These are phyloP conservation scores for Ceratocystis albifundus DNA, from an alignment of 2,329 filamentous ascomycete species.

Conservation along the genomic window DNA sequence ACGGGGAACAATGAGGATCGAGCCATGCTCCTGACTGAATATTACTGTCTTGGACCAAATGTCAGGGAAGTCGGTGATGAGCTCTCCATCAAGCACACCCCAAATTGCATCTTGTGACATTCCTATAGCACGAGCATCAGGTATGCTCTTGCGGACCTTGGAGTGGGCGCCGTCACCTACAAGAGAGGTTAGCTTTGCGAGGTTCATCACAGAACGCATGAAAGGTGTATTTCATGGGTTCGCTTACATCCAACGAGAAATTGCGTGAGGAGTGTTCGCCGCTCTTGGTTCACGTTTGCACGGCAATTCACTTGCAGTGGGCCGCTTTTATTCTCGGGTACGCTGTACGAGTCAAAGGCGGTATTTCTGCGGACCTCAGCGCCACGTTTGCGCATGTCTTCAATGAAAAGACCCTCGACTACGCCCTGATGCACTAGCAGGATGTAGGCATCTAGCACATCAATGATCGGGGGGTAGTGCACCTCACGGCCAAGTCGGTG, in stretches of 20 bases:
- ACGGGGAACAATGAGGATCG: constrained; percentile 61
- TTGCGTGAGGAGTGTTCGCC: constrained; percentile 42
- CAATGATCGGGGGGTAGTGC: constrained; percentile 54
- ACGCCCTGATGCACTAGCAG: constrained; percentile 60
- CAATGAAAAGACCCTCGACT: constrained; percentile 58
- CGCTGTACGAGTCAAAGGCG: constrained; percentile 48
- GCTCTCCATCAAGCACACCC: constrained; percentile 60
- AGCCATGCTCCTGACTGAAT: constrained; percentile 54
- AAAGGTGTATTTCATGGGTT: not conserved
- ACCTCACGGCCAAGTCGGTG: constrained; percentile 52
- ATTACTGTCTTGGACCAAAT: constrained; percentile 64
- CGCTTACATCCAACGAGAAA: constrained; percentile 56
- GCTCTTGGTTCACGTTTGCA: constrained; percentile 41
- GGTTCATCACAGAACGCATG: not conserved
- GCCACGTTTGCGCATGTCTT: constrained; percentile 55
- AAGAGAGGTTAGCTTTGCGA: constrained; percentile 1
- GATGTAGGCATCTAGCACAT: constrained; percentile 47
- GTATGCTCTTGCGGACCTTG: constrained; percentile 54
- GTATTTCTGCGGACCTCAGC: constrained; percentile 52
- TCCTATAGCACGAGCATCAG: constrained; percentile 43
- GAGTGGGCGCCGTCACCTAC: constrained; percentile 59
- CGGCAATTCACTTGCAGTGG: constrained; percentile 42
- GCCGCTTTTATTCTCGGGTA: constrained; percentile 34
- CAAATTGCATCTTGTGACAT: constrained; percentile 47
- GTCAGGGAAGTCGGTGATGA: constrained; percentile 62